A percentile compares a stretch with the other conserved stretches of the same genome.
Conservation (phyloP, 179 eudicot species). For the Heliamphora pulchella region DNA sequence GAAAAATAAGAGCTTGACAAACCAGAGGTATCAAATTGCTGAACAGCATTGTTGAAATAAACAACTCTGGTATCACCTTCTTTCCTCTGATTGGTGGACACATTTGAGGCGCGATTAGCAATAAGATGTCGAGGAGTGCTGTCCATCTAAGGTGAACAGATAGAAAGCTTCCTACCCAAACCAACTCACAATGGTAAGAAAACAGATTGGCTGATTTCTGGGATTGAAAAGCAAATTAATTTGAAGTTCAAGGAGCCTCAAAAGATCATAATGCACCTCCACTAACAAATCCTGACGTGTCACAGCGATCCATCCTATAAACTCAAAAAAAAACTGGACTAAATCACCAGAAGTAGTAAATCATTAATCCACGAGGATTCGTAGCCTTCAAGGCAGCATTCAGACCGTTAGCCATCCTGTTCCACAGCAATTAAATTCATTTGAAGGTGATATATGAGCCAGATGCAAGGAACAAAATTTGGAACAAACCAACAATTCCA, state of each 20-base stretch:
- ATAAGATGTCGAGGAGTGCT: constrained; percentile 18
- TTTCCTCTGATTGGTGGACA: constrained; percentile 14
- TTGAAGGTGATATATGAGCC: background rate
- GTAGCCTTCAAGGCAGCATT: constrained; percentile 1
- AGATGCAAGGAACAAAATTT: background rate
- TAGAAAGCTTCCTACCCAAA: constrained; percentile 19
- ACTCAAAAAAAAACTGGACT: constrained; percentile 6
- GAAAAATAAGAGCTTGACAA: constrained; percentile 19
- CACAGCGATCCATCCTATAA: constrained; percentile 52
- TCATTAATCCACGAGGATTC: constrained; percentile 10
- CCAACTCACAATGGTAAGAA: constrained; percentile 6
- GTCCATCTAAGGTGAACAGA: constrained; percentile 30
- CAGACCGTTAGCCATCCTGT: constrained; percentile 27
- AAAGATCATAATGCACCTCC: constrained; percentile 33
- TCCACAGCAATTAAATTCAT: background rate
- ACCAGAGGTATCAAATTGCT: constrained; percentile 20
- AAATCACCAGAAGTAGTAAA: constrained; percentile 17
- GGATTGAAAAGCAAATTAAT: constrained; percentile 14
- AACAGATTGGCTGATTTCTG: constrained; percentile 40
- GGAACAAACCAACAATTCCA: background rate
- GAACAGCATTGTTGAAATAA: constrained; percentile 18
- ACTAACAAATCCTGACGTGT: constrained; percentile 79
- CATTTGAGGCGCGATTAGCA: constrained; percentile 20
- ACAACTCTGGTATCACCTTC: constrained; percentile 13
- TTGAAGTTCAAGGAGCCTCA: background rate